Conservation (phyloP, 306 rosid species). For the Pachyrhizus erosus region DNA sequence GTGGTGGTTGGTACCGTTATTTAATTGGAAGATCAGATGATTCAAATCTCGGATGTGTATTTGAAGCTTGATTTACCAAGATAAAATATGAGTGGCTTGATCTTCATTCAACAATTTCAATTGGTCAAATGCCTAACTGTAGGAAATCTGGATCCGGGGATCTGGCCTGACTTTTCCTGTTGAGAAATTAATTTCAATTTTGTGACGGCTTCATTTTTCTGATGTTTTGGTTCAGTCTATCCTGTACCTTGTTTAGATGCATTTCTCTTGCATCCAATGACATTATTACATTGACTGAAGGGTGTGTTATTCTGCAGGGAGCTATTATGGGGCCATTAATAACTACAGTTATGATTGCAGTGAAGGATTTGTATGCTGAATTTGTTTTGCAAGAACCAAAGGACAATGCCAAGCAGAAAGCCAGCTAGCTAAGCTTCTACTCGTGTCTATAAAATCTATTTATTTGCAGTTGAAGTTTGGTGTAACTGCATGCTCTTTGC, state of each 20-base stretch:
- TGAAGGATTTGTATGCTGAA: slow-evolving; percentile 88
- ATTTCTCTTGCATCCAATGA: background rate
- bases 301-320: slow-evolving; percentile 61
- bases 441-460: slow-evolving; percentile 35
- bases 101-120: background rate
- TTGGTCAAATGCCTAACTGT: background rate
- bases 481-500: slow-evolving; percentile 47
- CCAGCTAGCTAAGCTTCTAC: slow-evolving; percentile 43
- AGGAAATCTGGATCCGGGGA: background rate
- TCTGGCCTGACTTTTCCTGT: background rate
- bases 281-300: slow-evolving; percentile 19
- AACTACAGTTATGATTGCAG: slow-evolving; percentile 91
- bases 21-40: background rate
- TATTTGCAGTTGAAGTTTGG: slow-evolving; percentile 44
- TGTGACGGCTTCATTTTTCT: background rate
- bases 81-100: background rate
- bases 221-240: slow-evolving; percentile 10
- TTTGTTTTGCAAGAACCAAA: slow-evolving; percentile 76
- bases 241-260: background rate
- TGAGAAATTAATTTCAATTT: background rate
- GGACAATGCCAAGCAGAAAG: slow-evolving; percentile 53
- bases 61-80: background rate
- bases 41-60: background rate
- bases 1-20: too few species aligned
- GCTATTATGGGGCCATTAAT: slow-evolving; percentile 99